Evolutionary conservation across 1,284 basidiomycete species (phyloP), one percentile per base, ranked within the genome.

Genomic region (Neotropicomus parvogracilis): DNA sequence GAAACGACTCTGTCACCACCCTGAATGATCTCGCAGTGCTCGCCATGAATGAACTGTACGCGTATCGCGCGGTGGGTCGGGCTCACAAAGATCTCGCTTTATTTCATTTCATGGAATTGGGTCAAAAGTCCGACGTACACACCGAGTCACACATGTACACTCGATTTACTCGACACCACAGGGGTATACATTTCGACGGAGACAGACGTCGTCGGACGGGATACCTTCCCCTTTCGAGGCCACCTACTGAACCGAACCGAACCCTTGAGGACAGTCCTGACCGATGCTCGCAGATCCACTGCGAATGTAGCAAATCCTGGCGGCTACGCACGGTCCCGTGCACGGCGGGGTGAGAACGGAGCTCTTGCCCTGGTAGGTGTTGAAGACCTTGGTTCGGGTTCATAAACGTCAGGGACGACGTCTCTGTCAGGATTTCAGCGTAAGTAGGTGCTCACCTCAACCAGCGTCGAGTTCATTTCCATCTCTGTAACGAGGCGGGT

Each of bases 281-380:
- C 78, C 79, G 47, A 85, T 70, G 26, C 73, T 72, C 0, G 75
- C 74, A 20, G 83, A 85, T 16, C 85, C 88, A 55, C 81, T 84
- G 42, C 87, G 78, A 44, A 91, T 87, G 62, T 91, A 91, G 63
- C 88, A 91, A 37, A 91, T 81, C 66, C 79, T 88, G 8, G 88
- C 88, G 3, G 64, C 49, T 16, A 75, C 64, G 59, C 89, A 91
- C 12, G 75, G 74, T 14, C 73, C 75, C 2, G 72, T 78, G 61
- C 89, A 91, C n/a, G 76, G 49, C 9, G 70, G 63, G 24, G 75
- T 77, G 38, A 68, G 70, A 19, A 77, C 65, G 7, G 82, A 85
- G 48, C 75, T 74, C 65, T 90, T 88, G 39, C 87, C 85, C 65
- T 90, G 87, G 58, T 82, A 78, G 0, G 73, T 76, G 52, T 80